Evolutionary conservation across 768 basidiomycete species (phyloP), one percentile per base, ranked within the genome.

Genomic region (Tricholoma flavovirens): DNA sequence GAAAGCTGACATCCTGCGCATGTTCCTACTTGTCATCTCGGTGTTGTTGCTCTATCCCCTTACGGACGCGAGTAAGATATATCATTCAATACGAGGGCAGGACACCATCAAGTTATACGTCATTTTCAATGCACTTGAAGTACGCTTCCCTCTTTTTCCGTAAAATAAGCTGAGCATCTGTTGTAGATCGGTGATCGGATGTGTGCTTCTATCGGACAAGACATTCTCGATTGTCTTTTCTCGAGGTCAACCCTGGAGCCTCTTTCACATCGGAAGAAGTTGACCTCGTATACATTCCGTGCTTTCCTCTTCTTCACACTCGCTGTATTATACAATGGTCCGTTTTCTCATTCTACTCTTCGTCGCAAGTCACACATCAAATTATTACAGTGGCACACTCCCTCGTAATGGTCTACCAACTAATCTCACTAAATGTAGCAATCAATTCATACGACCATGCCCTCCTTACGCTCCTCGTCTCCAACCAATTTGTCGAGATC

Each of bases 71-170:
- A 96, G 93, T 71, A 94, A 95, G 75, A 96, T 99, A 62, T 99
- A 99, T 64, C 97, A 99, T 65, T 88, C 88, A 14, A 98, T 99
- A 54, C 86, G 97, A 19, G 96, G 95, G 0, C 97, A 98, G 71
- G 97, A 99, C 63, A 97, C 93, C 2, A 96, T 99, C 75, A 99
- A 98, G 74, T 73, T 99, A 49, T 98, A 98, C 74, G 97, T 99
- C 57, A 96, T 99, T 51, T 99, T 98, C 74, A 98, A 98, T 69
- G 95, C 94, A 10, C 79, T 99, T 6, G 97, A 99, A 81, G 96
- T 96, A 70, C 56, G 84, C 26, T 53, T 24, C 6, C 7, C 2
- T 46, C 35, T 54, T 50, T 19, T 43, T 29, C 12, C 5, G 9
- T 1, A 33, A 43, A 11, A 49, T 15, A 36, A 24, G 40, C 56